Percentiles rank a stretch among this genome's conserved stretches.
phyloP scores from a whole-genome alignment of 148 eudicot species.

The Spergularia bocconei region DNA sequence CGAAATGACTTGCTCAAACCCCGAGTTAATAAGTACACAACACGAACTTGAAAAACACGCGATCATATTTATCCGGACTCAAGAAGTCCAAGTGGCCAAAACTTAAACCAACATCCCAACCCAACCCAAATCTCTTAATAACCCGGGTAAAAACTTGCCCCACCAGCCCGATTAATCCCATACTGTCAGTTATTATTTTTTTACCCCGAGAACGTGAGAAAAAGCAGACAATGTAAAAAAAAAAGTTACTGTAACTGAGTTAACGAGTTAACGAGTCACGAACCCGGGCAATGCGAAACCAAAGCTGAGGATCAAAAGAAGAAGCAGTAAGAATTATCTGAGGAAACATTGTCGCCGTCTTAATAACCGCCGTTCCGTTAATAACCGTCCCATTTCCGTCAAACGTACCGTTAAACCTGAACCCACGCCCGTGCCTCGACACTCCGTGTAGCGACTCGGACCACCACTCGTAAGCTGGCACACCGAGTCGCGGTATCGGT shows the following conservation, averaged over 20 bases:
- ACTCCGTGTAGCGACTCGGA: conserved; percentile 78
- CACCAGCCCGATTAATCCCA: no score
- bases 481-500: conserved; percentile 41
- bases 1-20: no score
- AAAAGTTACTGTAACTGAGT: neutral
- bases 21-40: no score
- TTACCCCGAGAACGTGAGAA: no score
- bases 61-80: no score
- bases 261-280: neutral
- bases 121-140: no score
- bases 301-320: conserved; percentile 49
- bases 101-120: no score
- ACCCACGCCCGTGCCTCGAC: conserved; percentile 45
- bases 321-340: conserved; percentile 63
- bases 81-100: no score
- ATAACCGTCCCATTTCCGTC: conserved; percentile 27
- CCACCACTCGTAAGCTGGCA: conserved; percentile 67
- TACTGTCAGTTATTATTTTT: no score
- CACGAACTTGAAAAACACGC: no score
- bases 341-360: conserved; percentile 61
- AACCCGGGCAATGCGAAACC: conserved; percentile 41
- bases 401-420: conserved; percentile 39
- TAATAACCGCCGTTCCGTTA: conserved; percentile 26
- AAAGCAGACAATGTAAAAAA: no score
- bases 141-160: no score